These are phyloP conservation scores for Solanum pennellii DNA, from an alignment of 257 asterid species.

Conservation along the genomic window DNA sequence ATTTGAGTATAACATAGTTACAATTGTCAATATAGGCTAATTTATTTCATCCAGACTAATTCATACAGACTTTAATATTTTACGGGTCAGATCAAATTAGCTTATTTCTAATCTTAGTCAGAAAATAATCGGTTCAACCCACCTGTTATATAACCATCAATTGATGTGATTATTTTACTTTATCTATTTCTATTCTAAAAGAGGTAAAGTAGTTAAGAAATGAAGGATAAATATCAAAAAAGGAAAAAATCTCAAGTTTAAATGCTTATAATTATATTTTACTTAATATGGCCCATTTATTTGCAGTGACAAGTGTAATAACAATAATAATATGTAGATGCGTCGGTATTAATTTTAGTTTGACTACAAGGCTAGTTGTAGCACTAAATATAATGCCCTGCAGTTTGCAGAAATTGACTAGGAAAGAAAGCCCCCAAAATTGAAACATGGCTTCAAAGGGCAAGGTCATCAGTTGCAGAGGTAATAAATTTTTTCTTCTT, in stretches of 20 bases:
- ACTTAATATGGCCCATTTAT: background rate
- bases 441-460: background rate
- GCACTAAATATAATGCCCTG: background rate
- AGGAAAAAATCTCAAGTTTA: background rate
- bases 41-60: too few species aligned
- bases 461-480: conserved; percentile 3
- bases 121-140: fast-evolving
- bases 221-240: background rate
- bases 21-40: too few species aligned
- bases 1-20: too few species aligned
- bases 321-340: background rate
- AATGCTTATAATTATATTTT: too few species aligned
- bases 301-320: background rate
- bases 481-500: background rate
- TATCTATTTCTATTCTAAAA: background rate
- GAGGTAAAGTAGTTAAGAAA: background rate
- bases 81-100: too few species aligned
- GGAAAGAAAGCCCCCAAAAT: background rate
- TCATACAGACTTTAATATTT: too few species aligned
- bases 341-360: background rate
- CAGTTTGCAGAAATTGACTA: too few species aligned
- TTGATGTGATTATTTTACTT: too few species aligned
- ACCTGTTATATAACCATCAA: too few species aligned
- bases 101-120: fast-evolving
- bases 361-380: background rate